phyloP scores from a whole-genome alignment of 345 rosid genomes.

The Rhodomyrtus tomentosa region DNA sequence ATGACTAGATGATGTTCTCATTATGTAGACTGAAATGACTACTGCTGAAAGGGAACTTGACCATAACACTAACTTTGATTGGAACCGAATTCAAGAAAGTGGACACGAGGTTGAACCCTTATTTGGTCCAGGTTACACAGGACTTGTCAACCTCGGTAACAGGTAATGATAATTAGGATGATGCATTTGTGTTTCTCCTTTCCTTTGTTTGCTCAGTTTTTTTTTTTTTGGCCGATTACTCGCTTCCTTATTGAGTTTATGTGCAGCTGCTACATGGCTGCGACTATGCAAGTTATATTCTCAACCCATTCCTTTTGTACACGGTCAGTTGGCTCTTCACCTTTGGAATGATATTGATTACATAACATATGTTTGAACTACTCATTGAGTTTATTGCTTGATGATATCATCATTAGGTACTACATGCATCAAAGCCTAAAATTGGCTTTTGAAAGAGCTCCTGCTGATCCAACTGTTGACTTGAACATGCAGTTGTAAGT shows the following conservation, averaged over 20 bases:
- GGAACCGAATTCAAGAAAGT: conserved; percentile 99
- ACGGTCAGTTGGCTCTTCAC: conserved; percentile 29
- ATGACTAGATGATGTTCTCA: neutral
- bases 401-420: conserved; percentile 36
- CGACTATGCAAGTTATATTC: conserved; percentile 93
- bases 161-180: conserved; percentile 35
- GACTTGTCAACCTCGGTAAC: conserved; percentile 94
- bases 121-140: conserved; percentile 93
- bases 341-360: neutral
- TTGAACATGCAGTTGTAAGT: conserved; percentile 95
- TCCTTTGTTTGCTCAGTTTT: neutral
- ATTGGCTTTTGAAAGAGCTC: conserved; percentile 73
- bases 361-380: neutral
- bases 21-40: conserved; percentile 87
- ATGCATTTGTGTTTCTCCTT: neutral
- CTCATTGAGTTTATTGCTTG: neutral
- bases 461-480: conserved; percentile 96
- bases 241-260: conserved; percentile 12
- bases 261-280: conserved; percentile 97
- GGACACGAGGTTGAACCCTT: conserved; percentile 78
- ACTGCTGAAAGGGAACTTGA: conserved; percentile 99
- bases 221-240: neutral
- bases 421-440: conserved; percentile 57
- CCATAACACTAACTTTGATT: conserved; percentile 92
- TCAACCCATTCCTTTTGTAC: conserved; percentile 58